Percentiles rank a stretch among this genome's conserved stretches.
Evolutionary conservation across 805 yeast genomes (phyloP).

Genomic region (Cyberlindnera japonica): DNA sequence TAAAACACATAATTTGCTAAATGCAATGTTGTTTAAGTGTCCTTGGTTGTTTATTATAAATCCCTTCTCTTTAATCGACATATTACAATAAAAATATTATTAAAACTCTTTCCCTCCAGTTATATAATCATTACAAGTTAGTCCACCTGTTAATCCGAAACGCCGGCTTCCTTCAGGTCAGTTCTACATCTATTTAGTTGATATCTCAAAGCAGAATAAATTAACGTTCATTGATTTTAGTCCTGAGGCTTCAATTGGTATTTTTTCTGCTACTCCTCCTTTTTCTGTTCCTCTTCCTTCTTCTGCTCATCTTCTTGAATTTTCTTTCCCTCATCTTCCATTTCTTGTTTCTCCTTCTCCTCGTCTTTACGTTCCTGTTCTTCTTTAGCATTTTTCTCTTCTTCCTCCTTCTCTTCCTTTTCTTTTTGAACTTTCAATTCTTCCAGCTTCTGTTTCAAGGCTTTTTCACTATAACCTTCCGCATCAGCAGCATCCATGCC

Average conservation of each 20-base stretch:
- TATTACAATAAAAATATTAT: no score
- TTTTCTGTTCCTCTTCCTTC: constrained; percentile 1
- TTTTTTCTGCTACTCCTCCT: neutral
- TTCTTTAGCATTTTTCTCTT: constrained; percentile 3
- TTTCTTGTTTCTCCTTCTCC: constrained; percentile 1
- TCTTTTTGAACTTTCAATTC: constrained; percentile 1
- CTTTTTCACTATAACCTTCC: constrained; percentile 7
- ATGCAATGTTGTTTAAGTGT: no score
- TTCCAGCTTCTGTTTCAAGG: constrained; percentile 1
- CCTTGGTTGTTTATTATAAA: no score
- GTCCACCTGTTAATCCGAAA: no score
- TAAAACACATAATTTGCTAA: no score
- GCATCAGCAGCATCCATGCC: constrained; percentile 17
- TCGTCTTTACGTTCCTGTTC: constrained; percentile 1
- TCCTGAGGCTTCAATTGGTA: neutral
- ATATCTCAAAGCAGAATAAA: no score
- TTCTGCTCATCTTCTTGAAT: constrained; percentile 2
- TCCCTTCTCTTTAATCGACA: no score
- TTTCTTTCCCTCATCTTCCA: neutral
- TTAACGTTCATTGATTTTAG: neutral
- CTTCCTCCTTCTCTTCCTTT: constrained; percentile 5
- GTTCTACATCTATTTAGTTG: no score
- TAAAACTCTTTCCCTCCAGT: no score
- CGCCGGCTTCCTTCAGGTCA: no score
- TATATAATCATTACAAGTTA: no score